A percentile compares a stretch with the other conserved stretches of the same genome.
Evolutionary conservation across 2,329 filamentous ascomycete species (phyloP).

Genomic region (Zymoseptoria tritici): DNA sequence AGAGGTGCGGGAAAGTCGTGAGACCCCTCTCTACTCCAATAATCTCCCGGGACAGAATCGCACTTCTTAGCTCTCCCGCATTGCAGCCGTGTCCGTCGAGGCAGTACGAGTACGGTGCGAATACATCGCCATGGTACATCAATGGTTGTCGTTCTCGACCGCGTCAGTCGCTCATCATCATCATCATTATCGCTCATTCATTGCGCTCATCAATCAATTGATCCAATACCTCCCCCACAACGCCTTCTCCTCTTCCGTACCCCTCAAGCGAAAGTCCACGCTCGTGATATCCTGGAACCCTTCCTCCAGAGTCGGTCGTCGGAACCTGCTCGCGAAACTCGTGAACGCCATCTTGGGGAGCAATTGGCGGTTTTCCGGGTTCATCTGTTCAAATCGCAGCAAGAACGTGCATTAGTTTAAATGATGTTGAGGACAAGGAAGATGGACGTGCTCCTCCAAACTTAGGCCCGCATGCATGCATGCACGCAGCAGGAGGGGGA

Average conservation of each 20-base stretch:
- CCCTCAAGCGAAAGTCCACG: constrained; percentile 57
- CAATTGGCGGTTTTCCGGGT: constrained; percentile 68
- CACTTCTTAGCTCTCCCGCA: too few species aligned
- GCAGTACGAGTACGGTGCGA: too few species aligned
- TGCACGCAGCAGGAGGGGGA: too few species aligned
- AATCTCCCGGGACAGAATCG: too few species aligned
- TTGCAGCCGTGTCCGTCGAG: too few species aligned
- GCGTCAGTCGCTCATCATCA: not conserved
- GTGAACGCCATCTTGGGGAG: constrained; percentile 77
- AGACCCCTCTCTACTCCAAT: too few species aligned
- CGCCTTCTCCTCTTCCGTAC: constrained; percentile 58
- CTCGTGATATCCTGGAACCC: constrained; percentile 75
- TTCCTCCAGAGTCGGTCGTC: constrained; percentile 63
- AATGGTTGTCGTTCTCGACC: too few species aligned
- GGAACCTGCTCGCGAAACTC: constrained; percentile 65
- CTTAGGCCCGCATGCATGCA: too few species aligned
- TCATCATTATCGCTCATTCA: not conserved
- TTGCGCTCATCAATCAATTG: not conserved
- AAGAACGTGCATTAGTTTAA: constrained; percentile 4
- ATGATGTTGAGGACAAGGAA: not conserved
- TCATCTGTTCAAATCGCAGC: constrained; percentile 47
- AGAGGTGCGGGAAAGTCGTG: too few species aligned
- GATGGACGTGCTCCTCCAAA: too few species aligned
- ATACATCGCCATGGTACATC: too few species aligned
- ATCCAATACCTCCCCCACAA: constrained; percentile 76